phyloP scores from a whole-genome alignment of 768 basidiomycete genomes.

The Imleria badia region DNA sequence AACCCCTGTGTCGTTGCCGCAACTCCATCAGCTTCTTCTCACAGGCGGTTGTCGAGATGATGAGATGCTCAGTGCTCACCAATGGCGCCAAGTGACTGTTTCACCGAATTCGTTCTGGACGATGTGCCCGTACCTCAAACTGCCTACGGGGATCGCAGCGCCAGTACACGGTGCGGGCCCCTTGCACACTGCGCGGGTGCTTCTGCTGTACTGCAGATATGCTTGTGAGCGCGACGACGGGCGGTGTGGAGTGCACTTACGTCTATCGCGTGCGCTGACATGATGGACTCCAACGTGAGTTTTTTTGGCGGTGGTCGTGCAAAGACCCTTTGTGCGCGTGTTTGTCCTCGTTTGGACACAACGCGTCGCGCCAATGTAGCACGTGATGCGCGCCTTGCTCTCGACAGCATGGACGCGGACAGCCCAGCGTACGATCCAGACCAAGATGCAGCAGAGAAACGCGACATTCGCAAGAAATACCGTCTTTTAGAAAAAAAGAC shows the following conservation, averaged over 20 bases:
- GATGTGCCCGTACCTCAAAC: slow-evolving; percentile 64
- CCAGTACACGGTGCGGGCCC: slow-evolving; percentile 61
- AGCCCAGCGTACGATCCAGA: slow-evolving; percentile 71
- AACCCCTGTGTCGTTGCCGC: slow-evolving; percentile 51
- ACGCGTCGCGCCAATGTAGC: slow-evolving; percentile 25
- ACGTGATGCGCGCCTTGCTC: slow-evolving; percentile 13
- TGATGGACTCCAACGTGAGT: not conserved
- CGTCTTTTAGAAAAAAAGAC: slow-evolving; percentile 61
- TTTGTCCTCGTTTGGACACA: slow-evolving; percentile 23
- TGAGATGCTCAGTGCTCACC: slow-evolving; percentile 48
- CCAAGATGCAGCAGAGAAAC: slow-evolving; percentile 79
- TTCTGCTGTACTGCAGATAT: slow-evolving; percentile 66
- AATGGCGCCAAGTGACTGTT: slow-evolving; percentile 74
- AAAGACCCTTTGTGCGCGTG: not conserved
- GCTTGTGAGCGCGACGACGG: slow-evolving; percentile 5
- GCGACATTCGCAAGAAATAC: slow-evolving; percentile 71
- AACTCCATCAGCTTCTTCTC: slow-evolving; percentile 20
- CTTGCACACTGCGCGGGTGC: slow-evolving; percentile 65
- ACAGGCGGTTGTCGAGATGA: slow-evolving; percentile 6
- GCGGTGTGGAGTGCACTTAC: slow-evolving; percentile 14
- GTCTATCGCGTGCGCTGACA: slow-evolving; percentile 32
- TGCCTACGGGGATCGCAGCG: slow-evolving; percentile 50
- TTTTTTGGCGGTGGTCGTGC: not conserved
- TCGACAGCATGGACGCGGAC: slow-evolving; percentile 16
- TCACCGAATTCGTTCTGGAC: slow-evolving; percentile 50